Evolutionary conservation across 306 rosid genomes (phyloP), one percentile per base, ranked within the genome.

Genomic region (Cicer yamashitae): DNA sequence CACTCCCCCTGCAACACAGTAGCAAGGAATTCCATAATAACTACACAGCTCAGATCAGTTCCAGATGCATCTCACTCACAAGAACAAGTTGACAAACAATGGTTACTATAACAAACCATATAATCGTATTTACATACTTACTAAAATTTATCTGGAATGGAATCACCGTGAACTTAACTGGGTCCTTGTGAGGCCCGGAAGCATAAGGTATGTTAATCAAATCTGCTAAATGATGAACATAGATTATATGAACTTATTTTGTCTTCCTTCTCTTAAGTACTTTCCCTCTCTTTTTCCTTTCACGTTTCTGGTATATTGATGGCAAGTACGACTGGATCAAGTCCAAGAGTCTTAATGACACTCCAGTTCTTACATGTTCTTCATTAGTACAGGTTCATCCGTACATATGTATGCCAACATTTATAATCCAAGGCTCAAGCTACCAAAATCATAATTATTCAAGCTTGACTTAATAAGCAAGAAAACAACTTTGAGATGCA

Each of bases 1-100:
- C 93, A 77, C 82, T 91, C 98, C 80, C 64, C 91, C 97, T 94
- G 94, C 86, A 85, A 81, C 70, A 80, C 48, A 60, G 67, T 64
- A 77, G 34, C 70, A 66, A 78, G 57, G 20, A 71, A 62, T 68
- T 71, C 47, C 76, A 76, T 51, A 56, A 75, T 56, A 83, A 52
- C 71, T 73, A 51, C 63, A 48, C 37, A 18, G 13, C 63, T 76
- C 14, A 25, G 48, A 75, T 65, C 68, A 30, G 34, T 40, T 65
- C 78, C 40, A 72, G 48, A 13, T 58, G 45, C 60, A 73, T 22
- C 46, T 73, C 13, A 15, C 61, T 43, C 8, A 34, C 38, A 54
- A 38, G 77, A 67, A 72, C 52, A 45, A 64, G 14, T 50, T 51
- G 56, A 59, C 44, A 25, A 65, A 69, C 50, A 63, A 34, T 7